Evolutionary conservation across 345 rosid genomes (phyloP), one percentile per base, ranked within the genome.

Genomic region (Arabidopsis arenosa): DNA sequence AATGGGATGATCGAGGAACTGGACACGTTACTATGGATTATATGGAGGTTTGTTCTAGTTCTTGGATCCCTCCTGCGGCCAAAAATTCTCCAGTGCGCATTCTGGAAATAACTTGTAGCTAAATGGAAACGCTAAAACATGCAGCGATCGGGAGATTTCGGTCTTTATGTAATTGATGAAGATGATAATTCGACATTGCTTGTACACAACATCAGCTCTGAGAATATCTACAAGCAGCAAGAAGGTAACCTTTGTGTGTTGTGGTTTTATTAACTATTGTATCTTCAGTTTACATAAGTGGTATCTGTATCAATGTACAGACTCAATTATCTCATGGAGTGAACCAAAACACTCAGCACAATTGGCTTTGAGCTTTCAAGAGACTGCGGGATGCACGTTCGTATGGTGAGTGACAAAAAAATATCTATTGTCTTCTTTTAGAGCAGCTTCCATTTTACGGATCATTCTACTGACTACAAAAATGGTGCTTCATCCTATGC

Each of bases 1-100:
- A 89, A 81, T 94, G 99, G 97, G 97, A 94, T 80, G 97, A 94
- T 74, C 93, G 81, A 80, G 99, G 99, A 75, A 92, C 99, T 51
- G 99, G 97, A 75, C 84, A 84, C 80, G 86, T 90, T 47, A 79
- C 83, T 23, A 85, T 95, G 18, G 99, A 95, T 80, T 95, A 86
- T 82, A 9, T 88, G 76, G 93, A 95, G 97, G 99, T 92, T 45
- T 78, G 84, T 75, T 51, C 58, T 77, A 2, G 7, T 65, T 58
- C 75, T 32, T 73, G 61, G 26, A 14, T 53, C 49, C 7, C 60
- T 39, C 63, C 57, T 54, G 40, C 36, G 40, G 71, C 58, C 44
- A 39, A 5, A 35, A 1, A 6, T 17, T 47, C 55, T 63, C 14
- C 13, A 35, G 18, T 33, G 61, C 11, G 11, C 41, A 39, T 48